These are phyloP conservation scores for Cladophialophora psammophila DNA, from an alignment of 2,329 filamentous ascomycete species.

Conservation along the genomic window DNA sequence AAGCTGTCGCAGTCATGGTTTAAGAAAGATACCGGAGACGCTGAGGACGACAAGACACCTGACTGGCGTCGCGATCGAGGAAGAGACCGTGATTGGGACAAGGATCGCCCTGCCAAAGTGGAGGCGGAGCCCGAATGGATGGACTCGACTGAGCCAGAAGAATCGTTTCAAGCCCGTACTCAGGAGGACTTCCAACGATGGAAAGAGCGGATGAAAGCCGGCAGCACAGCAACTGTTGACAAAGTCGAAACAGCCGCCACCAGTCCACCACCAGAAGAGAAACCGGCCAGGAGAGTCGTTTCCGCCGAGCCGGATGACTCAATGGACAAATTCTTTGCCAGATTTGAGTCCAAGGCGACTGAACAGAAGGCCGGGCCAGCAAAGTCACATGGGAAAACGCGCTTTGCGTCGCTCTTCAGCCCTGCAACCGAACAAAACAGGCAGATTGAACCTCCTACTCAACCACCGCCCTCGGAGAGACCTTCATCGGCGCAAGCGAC, in stretches of 20 bases:
- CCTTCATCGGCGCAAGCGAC: slow-evolving; percentile 43
- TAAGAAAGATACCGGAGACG: slow-evolving; percentile 62
- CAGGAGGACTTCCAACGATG: slow-evolving; percentile 93
- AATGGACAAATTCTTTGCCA: slow-evolving; percentile 42
- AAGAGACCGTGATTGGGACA: slow-evolving; percentile 65
- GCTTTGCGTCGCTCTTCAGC: slow-evolving; percentile 84
- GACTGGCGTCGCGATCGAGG: slow-evolving; percentile 66
- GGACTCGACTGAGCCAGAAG: slow-evolving; percentile 70
- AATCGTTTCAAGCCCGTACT: slow-evolving; percentile 68
- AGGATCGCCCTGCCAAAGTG: slow-evolving; percentile 59
- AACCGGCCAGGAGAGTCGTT: slow-evolving; percentile 38
- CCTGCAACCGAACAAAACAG: slow-evolving; percentile 48
- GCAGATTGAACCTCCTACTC: slow-evolving; percentile 40
- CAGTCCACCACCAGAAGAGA: slow-evolving; percentile 45
- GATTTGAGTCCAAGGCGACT: slow-evolving; percentile 37
- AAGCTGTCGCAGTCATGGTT: slow-evolving; percentile 79
- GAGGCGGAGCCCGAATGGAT: slow-evolving; percentile 91
- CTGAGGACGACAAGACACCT: slow-evolving; percentile 63
- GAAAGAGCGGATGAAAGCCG: slow-evolving; percentile 88
- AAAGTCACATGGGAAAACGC: slow-evolving; percentile 74
- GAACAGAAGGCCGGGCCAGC: slow-evolving; percentile 54
- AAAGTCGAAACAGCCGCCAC: slow-evolving; percentile 40
- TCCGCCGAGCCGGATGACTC: slow-evolving; percentile 36
- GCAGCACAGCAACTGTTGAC: slow-evolving; percentile 41
- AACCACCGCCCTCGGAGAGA: slow-evolving; percentile 44